These are phyloP conservation scores for Collybiopsis luxurians DNA, from an alignment of 768 basidiomycete species.

Conservation along the genomic window DNA sequence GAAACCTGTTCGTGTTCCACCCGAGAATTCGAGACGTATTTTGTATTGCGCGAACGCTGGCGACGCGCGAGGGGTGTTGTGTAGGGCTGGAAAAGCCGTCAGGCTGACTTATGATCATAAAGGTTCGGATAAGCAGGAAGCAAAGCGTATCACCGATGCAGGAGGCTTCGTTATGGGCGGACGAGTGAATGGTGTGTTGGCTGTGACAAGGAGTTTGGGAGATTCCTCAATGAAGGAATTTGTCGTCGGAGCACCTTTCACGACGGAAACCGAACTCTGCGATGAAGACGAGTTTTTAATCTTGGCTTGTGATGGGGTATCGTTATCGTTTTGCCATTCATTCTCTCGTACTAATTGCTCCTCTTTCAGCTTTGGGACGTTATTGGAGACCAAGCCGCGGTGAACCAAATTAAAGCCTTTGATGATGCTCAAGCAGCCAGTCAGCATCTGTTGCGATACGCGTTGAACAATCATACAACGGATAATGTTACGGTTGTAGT, in stretches of 20 bases:
- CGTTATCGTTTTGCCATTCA: conserved; percentile 27
- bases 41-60: conserved; percentile 97
- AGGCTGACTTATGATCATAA: conserved; percentile 98
- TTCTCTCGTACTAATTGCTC: conserved; percentile 1
- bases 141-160: conserved; percentile 95
- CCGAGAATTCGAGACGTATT: conserved; percentile 60
- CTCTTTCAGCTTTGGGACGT: conserved; percentile 90
- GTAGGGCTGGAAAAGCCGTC: conserved; percentile 86
- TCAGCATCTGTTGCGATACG: conserved; percentile 72
- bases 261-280: conserved; percentile 92
- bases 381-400: conserved; percentile 83
- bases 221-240: conserved; percentile 99
- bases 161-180: conserved; percentile 99
- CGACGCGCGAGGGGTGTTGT: conserved; percentile 92
- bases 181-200: conserved; percentile 95
- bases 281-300: conserved; percentile 94
- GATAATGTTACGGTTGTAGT: conserved; percentile 95
- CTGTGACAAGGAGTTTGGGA: conserved; percentile 93
- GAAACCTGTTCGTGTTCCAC: conserved; percentile 38
- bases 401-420: conserved; percentile 75
- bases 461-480: conserved; percentile 83
- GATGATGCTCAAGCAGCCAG: conserved; percentile 83
- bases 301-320: conserved; percentile 95
- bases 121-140: conserved; percentile 94
- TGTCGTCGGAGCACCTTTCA: conserved; percentile 96